These are phyloP conservation scores for Cercospora sp. DNA, from an alignment of 2,329 filamentous ascomycete genomes.

Conservation along the genomic window DNA sequence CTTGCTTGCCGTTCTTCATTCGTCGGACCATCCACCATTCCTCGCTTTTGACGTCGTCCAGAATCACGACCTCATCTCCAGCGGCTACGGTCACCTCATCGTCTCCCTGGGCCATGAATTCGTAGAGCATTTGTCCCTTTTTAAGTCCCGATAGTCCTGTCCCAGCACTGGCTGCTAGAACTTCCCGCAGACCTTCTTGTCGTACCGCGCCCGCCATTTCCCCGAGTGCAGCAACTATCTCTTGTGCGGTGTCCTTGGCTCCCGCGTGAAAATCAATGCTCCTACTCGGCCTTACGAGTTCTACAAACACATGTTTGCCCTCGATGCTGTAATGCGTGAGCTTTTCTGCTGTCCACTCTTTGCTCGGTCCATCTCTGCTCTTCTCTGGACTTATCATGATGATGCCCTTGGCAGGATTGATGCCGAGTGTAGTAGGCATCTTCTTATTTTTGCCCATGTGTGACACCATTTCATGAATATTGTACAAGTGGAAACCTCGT, in stretches of 20 bases:
- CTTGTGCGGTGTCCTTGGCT: constrained; percentile 91
- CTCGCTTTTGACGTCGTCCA: constrained; percentile 89
- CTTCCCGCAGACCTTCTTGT: constrained; percentile 80
- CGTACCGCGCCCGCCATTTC: constrained; percentile 84
- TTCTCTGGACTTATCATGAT: constrained; percentile 91
- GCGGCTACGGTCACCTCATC: constrained; percentile 91
- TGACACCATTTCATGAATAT: constrained; percentile 97
- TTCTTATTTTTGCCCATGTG: constrained; percentile 96
- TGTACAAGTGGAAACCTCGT: constrained; percentile 89
- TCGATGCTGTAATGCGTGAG: constrained; percentile 98
- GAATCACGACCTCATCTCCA: constrained; percentile 84
- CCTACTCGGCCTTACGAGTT: constrained; percentile 87
- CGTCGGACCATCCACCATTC: constrained; percentile 98
- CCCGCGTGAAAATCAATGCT: constrained; percentile 96
- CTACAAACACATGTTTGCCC: constrained; percentile 96
- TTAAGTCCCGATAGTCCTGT: constrained; percentile 61
- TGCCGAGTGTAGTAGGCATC: constrained; percentile 94
- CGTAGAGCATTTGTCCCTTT: constrained; percentile 85
- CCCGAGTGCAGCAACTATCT: constrained; percentile 84
- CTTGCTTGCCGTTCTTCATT: constrained; percentile 88
- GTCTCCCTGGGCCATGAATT: constrained; percentile 94
- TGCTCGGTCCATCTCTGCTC: constrained; percentile 74
- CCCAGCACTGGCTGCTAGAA: constrained; percentile 76
- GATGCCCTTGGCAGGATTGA: constrained; percentile 82
- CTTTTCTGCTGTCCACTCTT: constrained; percentile 92